Base-by-base conservation (phyloP, 2,329 filamentous ascomycete genomes). In the Paracamarosporium sp. region DNA sequence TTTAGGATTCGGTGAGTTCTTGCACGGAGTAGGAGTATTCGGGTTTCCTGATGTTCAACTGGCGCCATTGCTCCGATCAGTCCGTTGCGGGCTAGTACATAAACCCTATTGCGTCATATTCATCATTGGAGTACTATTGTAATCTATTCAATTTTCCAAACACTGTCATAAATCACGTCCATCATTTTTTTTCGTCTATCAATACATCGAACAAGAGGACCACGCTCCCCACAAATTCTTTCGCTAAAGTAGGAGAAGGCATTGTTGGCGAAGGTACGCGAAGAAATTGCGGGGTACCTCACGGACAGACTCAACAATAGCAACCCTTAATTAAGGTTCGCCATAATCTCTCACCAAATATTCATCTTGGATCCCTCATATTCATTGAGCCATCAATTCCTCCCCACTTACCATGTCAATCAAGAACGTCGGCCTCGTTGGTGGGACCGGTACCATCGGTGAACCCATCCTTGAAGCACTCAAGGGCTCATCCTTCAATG, bases 391-490 rank as follows among this genome's bases (percentile, higher is more conserved):
- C 15, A 25, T n/a, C 24, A 1, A n/a, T 17, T 12, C 9, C 22
- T 31, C 36, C 27, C 33, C 28, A 1, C 4, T 67, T 67, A 35
- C 59, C 57, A 64, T 70, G 65, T 4, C 63, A 13, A 71, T 75
- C 55, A 62, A 65, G n/a, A 73, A 81, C 40, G 75, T 83, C 9
- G 68, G 73, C 20, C 62, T 79, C 24, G 71, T 85, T 2, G 75
- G 75, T 57, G 75, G 73, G n/a, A 72, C 71, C 31, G 75, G 75
- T 48, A 74, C 67, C 4, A 61, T 77, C 5, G 75, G 75, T 28
- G 69, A 69, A 7, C 66, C 69, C 5, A 65, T 77, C 27, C 71
- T 77, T 6, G 57, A 64, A 27, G 73, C 71, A 31, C 69, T 77
- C 50, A 64, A 72, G 38, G 40, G 60, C 30, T 70, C 68, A 13